phyloP scores from a whole-genome alignment of 2,329 filamentous ascomycete species.

The Trichoderma sp. region DNA sequence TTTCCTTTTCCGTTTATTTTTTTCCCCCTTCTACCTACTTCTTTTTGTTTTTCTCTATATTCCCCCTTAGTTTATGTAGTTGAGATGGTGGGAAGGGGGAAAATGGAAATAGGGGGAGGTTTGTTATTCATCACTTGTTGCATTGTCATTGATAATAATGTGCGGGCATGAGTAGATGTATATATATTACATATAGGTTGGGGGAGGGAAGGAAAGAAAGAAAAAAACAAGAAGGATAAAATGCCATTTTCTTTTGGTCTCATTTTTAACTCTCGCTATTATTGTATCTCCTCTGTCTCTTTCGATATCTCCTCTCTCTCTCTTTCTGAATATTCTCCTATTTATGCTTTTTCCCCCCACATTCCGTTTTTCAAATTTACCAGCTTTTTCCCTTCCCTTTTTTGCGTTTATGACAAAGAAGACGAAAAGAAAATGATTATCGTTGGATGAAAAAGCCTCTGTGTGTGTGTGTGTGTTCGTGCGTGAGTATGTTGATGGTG shows the following conservation, averaged over 20 bases:
- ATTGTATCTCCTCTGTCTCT: background rate
- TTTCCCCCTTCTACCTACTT: background rate
- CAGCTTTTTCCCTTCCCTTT: background rate
- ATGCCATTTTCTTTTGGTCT: background rate
- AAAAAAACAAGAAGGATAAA: background rate
- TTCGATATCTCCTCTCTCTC: background rate
- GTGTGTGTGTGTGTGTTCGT: background rate
- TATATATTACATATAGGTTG: background rate
- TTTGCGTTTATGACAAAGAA: background rate
- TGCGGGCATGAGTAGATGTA: conserved; percentile 7
- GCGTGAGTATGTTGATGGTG: background rate
- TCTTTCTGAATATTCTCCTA: background rate
- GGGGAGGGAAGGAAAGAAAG: background rate
- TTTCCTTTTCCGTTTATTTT: background rate
- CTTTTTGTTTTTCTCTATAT: background rate
- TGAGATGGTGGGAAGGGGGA: background rate
- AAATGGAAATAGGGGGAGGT: background rate
- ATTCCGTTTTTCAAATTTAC: background rate
- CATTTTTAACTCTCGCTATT: background rate
- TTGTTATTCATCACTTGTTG: background rate
- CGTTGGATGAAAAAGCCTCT: background rate
- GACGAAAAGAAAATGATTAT: background rate
- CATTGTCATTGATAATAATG: background rate
- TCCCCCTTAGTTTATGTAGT: background rate
- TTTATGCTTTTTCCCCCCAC: background rate